Base-by-base conservation (phyloP, 2,329 filamentous ascomycete species). In the Ophiostoma himal-ulmi region DNA sequence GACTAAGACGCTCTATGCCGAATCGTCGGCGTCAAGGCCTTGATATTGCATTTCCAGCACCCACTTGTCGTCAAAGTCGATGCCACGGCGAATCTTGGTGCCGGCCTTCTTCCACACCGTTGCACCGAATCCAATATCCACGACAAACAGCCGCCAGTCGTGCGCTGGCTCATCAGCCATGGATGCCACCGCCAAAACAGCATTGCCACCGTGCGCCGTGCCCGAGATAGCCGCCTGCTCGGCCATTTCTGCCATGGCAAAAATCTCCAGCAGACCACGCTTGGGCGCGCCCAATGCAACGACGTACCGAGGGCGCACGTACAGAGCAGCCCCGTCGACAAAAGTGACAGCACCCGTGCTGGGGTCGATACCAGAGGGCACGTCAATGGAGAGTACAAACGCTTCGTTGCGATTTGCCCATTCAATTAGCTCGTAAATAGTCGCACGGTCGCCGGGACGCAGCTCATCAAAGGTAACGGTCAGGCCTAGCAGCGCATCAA, bases 331-430 rank as follows among this genome's bases (percentile, higher is more conserved):
- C 3, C 92, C 92, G 76, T 97, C 93, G 60, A 87, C 86, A 68
- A 86, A 81, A 70, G 83, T 85, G 20, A 86, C 84, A 77, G 85
- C 86, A 76, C 93, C 93, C 54, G 88, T 89, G 0, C 89, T 88
- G 2, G 92, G 92, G 73, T 94, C 93, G 68, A 97, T 88, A 5
- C 95, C 95, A 0, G 92, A 94, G 0, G 95, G 95, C 6, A 96
- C 88, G 77, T 97, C 94, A n/a, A 99, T 87, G 0, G 93, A 91
- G 26, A 99, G 82, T 3, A 95, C 90, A 71, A 90, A 89, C 0
- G 93, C 89, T 74, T 93, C 91, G 77, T 90, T 92, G 73, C 93
- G 90, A 77, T 97, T 98, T 2, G 93, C 91, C 93, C 94, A 98
- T 73, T 93, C 91, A 76, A 97, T 95, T 76, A 97, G 87, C 77